phyloP scores from a whole-genome alignment of 2,329 filamentous ascomycete species.

The Tolypocladium paradoxum region DNA sequence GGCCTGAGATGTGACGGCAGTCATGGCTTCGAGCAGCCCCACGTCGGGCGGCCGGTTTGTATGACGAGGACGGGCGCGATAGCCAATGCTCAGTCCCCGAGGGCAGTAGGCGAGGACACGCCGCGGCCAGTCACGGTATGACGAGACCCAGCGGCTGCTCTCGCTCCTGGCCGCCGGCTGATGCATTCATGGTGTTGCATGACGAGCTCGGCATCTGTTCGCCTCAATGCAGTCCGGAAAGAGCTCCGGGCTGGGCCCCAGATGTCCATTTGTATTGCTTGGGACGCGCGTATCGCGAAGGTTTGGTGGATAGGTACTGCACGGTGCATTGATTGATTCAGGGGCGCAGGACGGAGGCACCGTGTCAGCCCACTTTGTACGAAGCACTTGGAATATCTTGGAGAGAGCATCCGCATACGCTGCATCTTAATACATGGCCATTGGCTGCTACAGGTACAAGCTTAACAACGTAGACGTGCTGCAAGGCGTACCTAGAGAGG shows the following conservation, averaged over 20 bases:
- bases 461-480: not conserved
- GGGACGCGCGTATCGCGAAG: not conserved
- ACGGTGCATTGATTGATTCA: not conserved
- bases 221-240: too few species aligned
- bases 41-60: too few species aligned
- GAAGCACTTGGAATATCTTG: not conserved
- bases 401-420: not conserved
- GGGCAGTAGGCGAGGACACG: not conserved
- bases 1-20: not conserved
- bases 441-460: not conserved
- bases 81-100: not conserved
- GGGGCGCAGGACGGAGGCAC: not conserved
- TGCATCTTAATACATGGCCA: not conserved
- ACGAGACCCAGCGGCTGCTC: not conserved
- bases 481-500: too few species aligned
- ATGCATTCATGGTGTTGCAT: not conserved
- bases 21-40: too few species aligned
- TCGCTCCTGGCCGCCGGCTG: not conserved
- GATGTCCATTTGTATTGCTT: not conserved
- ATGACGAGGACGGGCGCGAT: not conserved
- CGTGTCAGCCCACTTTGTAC: not conserved
- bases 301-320: not conserved
- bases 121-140: not conserved
- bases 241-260: not conserved
- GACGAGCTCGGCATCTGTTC: too few species aligned